phyloP scores from a whole-genome alignment of 1,284 basidiomycete genomes.

The Ganoderma lucidum region DNA sequence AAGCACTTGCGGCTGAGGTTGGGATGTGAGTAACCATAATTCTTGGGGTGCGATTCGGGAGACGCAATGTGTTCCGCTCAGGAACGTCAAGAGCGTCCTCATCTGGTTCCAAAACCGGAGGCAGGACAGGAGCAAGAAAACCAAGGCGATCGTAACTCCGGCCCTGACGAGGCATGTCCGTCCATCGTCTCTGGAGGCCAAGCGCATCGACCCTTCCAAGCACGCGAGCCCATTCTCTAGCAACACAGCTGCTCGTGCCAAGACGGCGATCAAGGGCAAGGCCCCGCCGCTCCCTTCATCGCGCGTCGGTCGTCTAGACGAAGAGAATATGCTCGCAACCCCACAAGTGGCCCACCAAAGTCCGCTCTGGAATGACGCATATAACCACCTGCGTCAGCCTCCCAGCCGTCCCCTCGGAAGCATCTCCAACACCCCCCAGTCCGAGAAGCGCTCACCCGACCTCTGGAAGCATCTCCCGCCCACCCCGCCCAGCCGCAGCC shows the following conservation, averaged over 20 bases:
- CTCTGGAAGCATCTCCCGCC: conserved; percentile 37
- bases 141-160: background rate
- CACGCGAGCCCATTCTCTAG: background rate
- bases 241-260: background rate
- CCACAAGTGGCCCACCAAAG: background rate
- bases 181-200: background rate
- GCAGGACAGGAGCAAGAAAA: conserved; percentile 32
- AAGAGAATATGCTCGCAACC: background rate
- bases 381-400: background rate
- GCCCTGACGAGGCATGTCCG: background rate
- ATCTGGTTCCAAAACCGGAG: conserved; percentile 45
- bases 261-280: background rate
- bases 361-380: background rate
- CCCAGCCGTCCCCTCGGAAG: too few relatives aligned
- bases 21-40: conserved; percentile 47
- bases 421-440: conserved; percentile 19
- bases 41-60: background rate
- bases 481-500: conserved; percentile 26
- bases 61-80: conserved; percentile 15
- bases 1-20: conserved; percentile 46
- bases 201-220: background rate
- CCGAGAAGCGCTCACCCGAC: conserved; percentile 15
- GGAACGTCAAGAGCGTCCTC: conserved; percentile 40
- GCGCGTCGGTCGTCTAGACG: too few relatives aligned
- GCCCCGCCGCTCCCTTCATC: background rate